phyloP scores from a whole-genome alignment of 208 protist genomes.

The Acanthamoeba royreba region DNA sequence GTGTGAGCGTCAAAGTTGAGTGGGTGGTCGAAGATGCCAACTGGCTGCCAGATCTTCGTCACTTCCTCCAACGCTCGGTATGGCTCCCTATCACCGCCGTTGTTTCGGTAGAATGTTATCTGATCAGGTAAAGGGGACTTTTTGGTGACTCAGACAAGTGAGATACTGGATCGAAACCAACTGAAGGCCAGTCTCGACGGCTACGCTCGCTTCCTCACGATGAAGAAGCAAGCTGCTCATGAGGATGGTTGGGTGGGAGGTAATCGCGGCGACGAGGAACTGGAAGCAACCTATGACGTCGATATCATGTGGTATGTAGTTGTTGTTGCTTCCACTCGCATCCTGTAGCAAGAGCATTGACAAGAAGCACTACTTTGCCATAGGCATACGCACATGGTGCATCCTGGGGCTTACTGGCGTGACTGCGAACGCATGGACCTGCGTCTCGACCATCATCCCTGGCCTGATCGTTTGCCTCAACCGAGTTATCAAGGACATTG shows the following conservation, averaged over 20 bases:
- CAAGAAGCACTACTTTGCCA: not conserved
- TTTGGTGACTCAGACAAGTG: not conserved
- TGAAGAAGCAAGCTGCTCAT: not conserved
- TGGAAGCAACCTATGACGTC: not conserved
- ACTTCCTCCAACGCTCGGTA: too few species aligned
- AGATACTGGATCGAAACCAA: not conserved
- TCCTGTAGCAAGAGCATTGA: not conserved
- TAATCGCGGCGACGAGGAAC: not conserved
- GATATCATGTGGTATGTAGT: not conserved
- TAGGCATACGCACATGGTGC: constrained; percentile 1
- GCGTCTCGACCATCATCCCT: not conserved
- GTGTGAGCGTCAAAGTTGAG: not conserved
- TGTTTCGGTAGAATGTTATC: too few species aligned
- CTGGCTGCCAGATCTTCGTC: not conserved
- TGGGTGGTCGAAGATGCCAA: not conserved
- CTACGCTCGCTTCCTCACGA: not conserved
- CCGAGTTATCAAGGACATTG: too few species aligned
- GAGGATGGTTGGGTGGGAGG: not conserved
- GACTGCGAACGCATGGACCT: not conserved
- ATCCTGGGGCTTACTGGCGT: not conserved
- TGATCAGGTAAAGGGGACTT: too few species aligned
- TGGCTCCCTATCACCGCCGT: too few species aligned
- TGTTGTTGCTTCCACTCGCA: not conserved
- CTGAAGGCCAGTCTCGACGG: not conserved
- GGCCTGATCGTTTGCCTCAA: too few species aligned